Evolutionary conservation across 228 moss, liverwort and hornwort species (phyloP).

Genomic region (Sphagnum fallax): DNA sequence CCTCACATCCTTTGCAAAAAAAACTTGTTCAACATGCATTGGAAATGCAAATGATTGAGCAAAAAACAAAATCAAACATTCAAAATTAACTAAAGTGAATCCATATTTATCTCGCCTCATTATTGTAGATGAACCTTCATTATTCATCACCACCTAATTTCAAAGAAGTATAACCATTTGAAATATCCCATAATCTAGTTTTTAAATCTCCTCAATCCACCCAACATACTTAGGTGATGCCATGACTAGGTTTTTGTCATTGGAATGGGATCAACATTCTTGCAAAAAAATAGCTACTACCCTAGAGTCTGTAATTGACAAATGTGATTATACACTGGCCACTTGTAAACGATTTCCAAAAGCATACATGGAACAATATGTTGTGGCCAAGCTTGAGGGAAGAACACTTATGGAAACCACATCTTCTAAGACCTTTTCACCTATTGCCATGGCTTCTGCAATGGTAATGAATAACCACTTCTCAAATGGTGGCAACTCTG

Average conservation of each 20-base stretch:
- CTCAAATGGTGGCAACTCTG: too few relatives aligned
- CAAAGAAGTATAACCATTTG: neutral
- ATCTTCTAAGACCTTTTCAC: too few relatives aligned
- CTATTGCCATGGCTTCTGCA: too few relatives aligned
- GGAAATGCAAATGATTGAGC: neutral
- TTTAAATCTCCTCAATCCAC: neutral
- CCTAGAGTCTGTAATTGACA: neutral
- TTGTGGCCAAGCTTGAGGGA: neutral
- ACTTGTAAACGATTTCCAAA: neutral
- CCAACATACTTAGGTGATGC: neutral
- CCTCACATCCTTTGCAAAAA: neutral
- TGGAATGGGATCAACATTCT: too few relatives aligned
- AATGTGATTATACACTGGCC: neutral
- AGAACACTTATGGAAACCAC: neutral
- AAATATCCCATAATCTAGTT: neutral
- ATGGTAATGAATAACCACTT: too few relatives aligned
- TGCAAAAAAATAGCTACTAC: too few relatives aligned
- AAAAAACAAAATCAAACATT: neutral
- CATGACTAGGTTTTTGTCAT: neutral
- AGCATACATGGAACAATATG: neutral
- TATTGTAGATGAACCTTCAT: neutral
- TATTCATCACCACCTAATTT: neutral
- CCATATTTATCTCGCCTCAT: neutral
- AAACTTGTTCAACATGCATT: neutral
- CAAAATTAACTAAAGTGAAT: neutral